A percentile compares a stretch with the other conserved stretches of the same genome.
Conservation (phyloP, 2,329 filamentous ascomycete species). For the Trichoderma asperellum region DNA sequence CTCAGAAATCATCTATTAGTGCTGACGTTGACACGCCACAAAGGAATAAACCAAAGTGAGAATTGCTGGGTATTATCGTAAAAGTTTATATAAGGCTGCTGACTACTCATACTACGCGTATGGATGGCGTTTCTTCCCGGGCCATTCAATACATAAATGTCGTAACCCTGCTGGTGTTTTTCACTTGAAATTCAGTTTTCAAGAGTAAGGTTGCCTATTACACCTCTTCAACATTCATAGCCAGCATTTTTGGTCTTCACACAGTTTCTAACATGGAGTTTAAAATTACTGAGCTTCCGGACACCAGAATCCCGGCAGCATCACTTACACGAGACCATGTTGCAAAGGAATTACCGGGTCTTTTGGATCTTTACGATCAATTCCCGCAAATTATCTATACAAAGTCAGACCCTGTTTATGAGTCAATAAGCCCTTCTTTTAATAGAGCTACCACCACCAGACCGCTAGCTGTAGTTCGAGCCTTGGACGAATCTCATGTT, state of each 20-base stretch:
- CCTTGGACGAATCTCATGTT: conserved; percentile 10
- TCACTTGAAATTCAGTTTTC: background rate
- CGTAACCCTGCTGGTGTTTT: background rate
- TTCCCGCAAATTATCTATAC: conserved; percentile 10
- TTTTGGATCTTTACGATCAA: background rate
- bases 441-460: background rate
- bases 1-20: background rate
- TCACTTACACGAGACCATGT: background rate
- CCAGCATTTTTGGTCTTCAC: background rate
- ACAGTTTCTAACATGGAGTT: background rate
- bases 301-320: background rate
- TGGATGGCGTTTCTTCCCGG: background rate
- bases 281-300: background rate
- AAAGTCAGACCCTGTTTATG: background rate
- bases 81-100: background rate
- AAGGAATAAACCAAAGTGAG: background rate
- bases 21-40: background rate
- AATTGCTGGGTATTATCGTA: background rate
- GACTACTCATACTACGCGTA: background rate
- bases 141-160: background rate
- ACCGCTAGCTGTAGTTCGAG: conserved; percentile 2
- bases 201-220: background rate
- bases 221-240: background rate
- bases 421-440: background rate
- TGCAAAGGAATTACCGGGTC: background rate